Conservation (phyloP, 768 basidiomycete species). For the Glaciozyma antarctica region DNA sequence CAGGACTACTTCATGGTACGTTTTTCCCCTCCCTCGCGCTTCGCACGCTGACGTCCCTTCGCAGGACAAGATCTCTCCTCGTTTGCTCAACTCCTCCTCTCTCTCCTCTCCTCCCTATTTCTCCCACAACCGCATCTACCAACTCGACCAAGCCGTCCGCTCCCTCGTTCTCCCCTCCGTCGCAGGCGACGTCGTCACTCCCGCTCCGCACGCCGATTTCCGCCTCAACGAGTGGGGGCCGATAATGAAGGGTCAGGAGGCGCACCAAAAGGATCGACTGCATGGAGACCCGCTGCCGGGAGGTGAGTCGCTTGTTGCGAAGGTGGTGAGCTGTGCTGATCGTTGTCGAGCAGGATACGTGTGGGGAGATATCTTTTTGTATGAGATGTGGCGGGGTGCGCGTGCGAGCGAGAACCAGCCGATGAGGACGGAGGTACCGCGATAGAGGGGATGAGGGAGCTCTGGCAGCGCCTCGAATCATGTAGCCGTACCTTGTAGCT, state of each 20-base stretch:
- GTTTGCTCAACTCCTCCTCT: background rate
- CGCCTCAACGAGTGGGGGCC: slow-evolving; percentile 30
- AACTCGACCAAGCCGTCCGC: slow-evolving; percentile 30
- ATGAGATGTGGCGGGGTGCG: slow-evolving; percentile 17
- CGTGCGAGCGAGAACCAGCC: background rate
- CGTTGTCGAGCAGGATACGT: slow-evolving; percentile 1
- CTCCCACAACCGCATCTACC: slow-evolving; percentile 29
- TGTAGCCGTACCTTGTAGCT: no score
- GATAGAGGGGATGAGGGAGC: no score
- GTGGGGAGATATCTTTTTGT: slow-evolving; percentile 33
- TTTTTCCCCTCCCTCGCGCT: no score
- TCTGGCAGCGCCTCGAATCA: no score
- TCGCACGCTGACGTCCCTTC: background rate
- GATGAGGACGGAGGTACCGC: background rate
- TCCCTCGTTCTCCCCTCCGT: slow-evolving; percentile 26
- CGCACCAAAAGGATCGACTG: slow-evolving; percentile 32
- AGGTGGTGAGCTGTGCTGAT: background rate
- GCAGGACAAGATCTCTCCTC: slow-evolving; percentile 30
- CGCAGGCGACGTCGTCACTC: background rate
- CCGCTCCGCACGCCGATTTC: slow-evolving; percentile 23
- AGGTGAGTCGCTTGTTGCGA: slow-evolving; percentile 6
- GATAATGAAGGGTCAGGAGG: slow-evolving; percentile 30
- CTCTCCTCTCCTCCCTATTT: slow-evolving; percentile 18
- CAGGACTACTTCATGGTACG: slow-evolving; percentile 35
- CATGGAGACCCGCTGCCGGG: slow-evolving; percentile 33